A percentile compares a stretch with the other conserved stretches of the same genome.
Evolutionary conservation across 2,329 filamentous ascomycete species (phyloP).

Genomic region (Didymella keratinophila): DNA sequence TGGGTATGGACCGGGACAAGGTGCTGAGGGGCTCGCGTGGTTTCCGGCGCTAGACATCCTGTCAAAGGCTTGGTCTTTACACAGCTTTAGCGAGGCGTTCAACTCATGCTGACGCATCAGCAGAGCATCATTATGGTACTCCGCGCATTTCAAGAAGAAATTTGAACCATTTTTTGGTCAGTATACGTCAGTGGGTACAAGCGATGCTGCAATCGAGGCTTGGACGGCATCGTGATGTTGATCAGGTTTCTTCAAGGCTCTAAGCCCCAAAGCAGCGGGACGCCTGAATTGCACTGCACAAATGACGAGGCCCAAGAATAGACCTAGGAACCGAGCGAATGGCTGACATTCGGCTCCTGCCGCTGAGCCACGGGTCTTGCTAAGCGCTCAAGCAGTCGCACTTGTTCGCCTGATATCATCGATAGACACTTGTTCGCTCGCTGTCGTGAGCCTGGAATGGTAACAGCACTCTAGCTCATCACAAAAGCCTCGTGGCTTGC

Average conservation of each 20-base stretch:
- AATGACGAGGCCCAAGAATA: conserved; percentile 12
- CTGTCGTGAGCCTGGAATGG: not conserved
- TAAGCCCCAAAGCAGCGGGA: conserved; percentile 9
- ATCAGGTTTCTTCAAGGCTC: conserved; percentile 6
- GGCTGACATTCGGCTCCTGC: conserved; percentile 11
- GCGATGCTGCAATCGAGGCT: not conserved
- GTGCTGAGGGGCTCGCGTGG: conserved; percentile 10
- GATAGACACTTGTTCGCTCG: not conserved
- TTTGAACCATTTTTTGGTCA: not conserved
- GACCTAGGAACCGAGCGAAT: conserved; percentile 5
- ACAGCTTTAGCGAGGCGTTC: conserved; percentile 4
- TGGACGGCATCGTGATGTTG: not conserved
- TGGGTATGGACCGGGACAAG: not conserved
- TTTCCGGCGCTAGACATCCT: conserved; percentile 15
- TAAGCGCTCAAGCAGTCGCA: not conserved
- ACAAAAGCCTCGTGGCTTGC: not conserved
- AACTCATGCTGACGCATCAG: conserved; percentile 1
- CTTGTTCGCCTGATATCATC: not conserved
- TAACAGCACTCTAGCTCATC: not conserved
- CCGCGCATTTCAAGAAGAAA: not conserved
- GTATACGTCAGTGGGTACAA: not conserved
- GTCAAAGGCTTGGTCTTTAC: conserved; percentile 9
- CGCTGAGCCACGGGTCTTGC: conserved; percentile 11
- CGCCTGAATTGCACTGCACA: conserved; percentile 12
- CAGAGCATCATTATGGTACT: conserved; percentile 2